Evolutionary conservation across 805 yeast species (phyloP).

Genomic region (Cyberlindnera mississippiensis): DNA sequence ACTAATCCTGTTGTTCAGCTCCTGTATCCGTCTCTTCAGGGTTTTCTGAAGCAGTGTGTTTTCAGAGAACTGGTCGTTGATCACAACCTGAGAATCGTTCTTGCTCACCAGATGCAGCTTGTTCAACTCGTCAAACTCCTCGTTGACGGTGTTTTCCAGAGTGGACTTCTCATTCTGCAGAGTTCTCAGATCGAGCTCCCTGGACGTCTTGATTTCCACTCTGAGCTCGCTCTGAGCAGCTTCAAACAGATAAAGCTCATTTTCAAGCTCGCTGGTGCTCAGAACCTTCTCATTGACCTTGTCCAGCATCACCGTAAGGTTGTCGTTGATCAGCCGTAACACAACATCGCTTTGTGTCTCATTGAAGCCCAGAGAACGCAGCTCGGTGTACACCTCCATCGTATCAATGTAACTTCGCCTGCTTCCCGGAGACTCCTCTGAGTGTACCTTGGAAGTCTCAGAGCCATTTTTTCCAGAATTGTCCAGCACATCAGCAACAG

Average conservation of each 20-base stretch:
- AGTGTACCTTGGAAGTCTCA: too few species aligned
- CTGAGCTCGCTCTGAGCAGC: slow-evolving; percentile 87
- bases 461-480: too few species aligned
- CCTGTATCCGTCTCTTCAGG: slow-evolving; percentile 69
- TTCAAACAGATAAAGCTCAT: slow-evolving; percentile 82
- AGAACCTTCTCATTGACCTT: slow-evolving; percentile 32
- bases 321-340: slow-evolving; percentile 39
- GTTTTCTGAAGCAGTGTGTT: slow-evolving; percentile 71
- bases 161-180: slow-evolving; percentile 62
- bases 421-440: neutral
- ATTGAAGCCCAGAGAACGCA: slow-evolving; percentile 55
- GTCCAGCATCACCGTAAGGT: slow-evolving; percentile 31
- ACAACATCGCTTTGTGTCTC: slow-evolving; percentile 57
- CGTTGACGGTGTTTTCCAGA: slow-evolving; percentile 67
- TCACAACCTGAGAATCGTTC: slow-evolving; percentile 77
- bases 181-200: slow-evolving; percentile 68
- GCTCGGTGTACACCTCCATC: slow-evolving; percentile 50
- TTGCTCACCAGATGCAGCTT: slow-evolving; percentile 54
- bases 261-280: slow-evolving; percentile 67
- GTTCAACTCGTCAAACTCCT: slow-evolving; percentile 72
- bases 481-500: too few species aligned
- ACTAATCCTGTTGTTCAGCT: slow-evolving; percentile 77
- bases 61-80: slow-evolving; percentile 82
- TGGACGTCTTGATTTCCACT: slow-evolving; percentile 68
- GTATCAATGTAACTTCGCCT: slow-evolving; percentile 47